Conservation (phyloP, 495 filamentous ascomycete genomes). For the Aspergillus sclerotioniger region DNA sequence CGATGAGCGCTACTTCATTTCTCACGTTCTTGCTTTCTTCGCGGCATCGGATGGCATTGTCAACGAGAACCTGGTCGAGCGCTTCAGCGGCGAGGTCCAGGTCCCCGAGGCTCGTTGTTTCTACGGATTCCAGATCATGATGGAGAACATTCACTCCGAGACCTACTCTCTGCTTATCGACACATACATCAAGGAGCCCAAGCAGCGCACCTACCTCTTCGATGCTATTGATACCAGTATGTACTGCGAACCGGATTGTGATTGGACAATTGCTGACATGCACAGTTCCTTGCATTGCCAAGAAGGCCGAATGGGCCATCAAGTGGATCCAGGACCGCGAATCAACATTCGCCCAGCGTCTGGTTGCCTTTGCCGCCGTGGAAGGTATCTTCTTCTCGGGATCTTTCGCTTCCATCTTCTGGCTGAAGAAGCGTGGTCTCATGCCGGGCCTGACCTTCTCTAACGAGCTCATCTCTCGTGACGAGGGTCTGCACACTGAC, state of each 20-base stretch:
- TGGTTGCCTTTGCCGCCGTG: conserved; percentile 95
- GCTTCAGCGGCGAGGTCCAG: conserved; percentile 96
- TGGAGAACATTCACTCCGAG: conserved; percentile 99
- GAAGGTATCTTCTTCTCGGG: conserved; percentile 99
- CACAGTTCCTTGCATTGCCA: conserved; percentile 86
- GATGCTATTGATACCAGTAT: conserved; percentile 96
- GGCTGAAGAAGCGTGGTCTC: conserved; percentile 99
- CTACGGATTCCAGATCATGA: conserved; percentile 99
- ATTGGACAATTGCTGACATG: conserved; percentile 26
- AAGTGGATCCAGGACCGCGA: conserved; percentile 89
- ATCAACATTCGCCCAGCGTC: conserved; percentile 91
- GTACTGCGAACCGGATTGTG: conserved; percentile 16
- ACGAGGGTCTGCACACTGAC: conserved; percentile 99
- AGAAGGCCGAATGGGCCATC: conserved; percentile 98
- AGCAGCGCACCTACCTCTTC: conserved; percentile 92
- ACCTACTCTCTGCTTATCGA: conserved; percentile 99
- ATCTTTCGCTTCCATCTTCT: conserved; percentile 99
- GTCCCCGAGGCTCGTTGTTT: conserved; percentile 98
- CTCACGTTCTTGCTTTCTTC: conserved; percentile 98
- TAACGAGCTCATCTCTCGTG: conserved; percentile 99
- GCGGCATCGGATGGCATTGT: conserved; percentile 99
- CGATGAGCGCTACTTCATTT: conserved; percentile 97
- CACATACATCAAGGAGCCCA: conserved; percentile 98
- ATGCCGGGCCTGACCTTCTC: conserved; percentile 99
- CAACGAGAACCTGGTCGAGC: conserved; percentile 98